Conservation (phyloP, 768 basidiomycete species). For the Psilocybe sp. region DNA sequence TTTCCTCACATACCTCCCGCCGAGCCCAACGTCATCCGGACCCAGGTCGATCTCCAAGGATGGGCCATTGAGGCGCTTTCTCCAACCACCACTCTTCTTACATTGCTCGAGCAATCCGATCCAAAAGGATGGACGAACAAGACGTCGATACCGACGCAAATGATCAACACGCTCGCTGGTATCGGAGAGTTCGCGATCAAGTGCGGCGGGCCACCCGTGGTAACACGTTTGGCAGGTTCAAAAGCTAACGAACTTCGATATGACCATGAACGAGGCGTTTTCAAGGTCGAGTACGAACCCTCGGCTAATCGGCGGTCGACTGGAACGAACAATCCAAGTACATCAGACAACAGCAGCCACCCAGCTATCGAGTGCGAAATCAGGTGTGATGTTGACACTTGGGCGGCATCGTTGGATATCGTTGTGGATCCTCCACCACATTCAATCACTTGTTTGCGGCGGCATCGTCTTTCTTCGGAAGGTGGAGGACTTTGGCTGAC, state of each 20-base stretch:
- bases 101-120: conserved; percentile 93
- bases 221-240: conserved; percentile 80
- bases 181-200: conserved; percentile 96
- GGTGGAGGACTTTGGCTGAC: conserved; percentile 96
- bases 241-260: conserved; percentile 73
- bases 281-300: conserved; percentile 83
- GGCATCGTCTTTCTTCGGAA: conserved; percentile 81
- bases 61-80: conserved; percentile 97
- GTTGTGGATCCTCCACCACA: conserved; percentile 93
- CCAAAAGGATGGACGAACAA: conserved; percentile 98
- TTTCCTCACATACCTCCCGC: conserved; percentile 70
- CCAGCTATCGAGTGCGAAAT: conserved; percentile 84
- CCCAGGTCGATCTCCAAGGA: conserved; percentile 96
- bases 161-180: conserved; percentile 86
- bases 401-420: conserved; percentile 80
- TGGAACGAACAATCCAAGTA: conserved; percentile 17
- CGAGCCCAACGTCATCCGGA: conserved; percentile 81
- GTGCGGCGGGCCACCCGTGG: conserved; percentile 90
- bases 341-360: conserved; percentile 27
- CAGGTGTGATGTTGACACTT: conserved; percentile 88
- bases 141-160: conserved; percentile 88
- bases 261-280: conserved; percentile 81
- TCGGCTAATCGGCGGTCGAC: conserved; percentile 46
- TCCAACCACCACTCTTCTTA: conserved; percentile 91
- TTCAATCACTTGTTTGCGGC: conserved; percentile 73